A percentile compares a stretch with the other conserved stretches of the same genome.
Evolutionary conservation across 257 asterid species (phyloP).

Genomic region (Euphrasia confusa): DNA sequence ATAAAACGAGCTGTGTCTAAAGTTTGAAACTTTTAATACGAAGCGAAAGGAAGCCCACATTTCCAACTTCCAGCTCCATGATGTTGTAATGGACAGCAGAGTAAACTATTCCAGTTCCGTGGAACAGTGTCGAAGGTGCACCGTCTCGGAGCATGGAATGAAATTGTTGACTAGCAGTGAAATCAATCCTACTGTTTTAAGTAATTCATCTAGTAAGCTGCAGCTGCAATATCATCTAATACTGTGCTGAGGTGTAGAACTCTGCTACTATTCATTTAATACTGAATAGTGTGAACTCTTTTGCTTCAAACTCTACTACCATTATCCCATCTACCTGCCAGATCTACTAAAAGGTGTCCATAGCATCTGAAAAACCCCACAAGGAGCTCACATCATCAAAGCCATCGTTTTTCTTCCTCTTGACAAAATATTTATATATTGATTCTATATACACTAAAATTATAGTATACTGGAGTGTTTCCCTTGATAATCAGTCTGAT

Average conservation of each 20-base stretch:
- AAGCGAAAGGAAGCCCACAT: background rate
- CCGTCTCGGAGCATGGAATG: background rate
- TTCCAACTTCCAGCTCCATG: background rate
- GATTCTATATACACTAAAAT: conserved; percentile 7
- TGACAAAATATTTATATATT: background rate
- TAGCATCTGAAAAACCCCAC: background rate
- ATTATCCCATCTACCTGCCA: background rate
- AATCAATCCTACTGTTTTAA: background rate
- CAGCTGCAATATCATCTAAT: background rate
- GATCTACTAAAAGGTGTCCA: conserved; percentile 9
- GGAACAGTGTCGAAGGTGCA: background rate
- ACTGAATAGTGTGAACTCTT: background rate
- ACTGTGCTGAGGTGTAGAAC: background rate
- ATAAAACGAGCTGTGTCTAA: background rate
- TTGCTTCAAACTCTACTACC: conserved; percentile 6
- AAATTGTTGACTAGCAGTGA: background rate
- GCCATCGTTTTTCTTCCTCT: background rate
- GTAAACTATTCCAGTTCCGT: background rate
- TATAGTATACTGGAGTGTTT: conserved; percentile 4
- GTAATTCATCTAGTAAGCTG: background rate
- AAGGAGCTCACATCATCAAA: background rate
- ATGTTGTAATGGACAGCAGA: background rate
- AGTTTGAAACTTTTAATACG: background rate
- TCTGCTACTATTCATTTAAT: background rate
- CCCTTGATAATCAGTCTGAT: conserved; percentile 10